phyloP scores from a whole-genome alignment of 257 asterid species.

The Fraxinus americana region DNA sequence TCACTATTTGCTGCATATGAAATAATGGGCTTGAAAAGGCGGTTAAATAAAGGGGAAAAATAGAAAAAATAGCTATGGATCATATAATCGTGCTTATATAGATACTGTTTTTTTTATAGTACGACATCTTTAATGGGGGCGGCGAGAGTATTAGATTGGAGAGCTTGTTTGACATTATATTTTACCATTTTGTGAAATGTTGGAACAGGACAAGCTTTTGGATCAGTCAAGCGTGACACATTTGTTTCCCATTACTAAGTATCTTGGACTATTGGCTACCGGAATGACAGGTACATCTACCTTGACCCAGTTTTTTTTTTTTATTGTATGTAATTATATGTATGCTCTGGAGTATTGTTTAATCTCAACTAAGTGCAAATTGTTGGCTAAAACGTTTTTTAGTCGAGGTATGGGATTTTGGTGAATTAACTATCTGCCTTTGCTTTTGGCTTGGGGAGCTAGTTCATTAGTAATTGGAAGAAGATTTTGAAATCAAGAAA shows the following conservation, averaged over 20 bases:
- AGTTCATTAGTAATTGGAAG: background rate
- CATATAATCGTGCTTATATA: background rate
- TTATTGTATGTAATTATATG: background rate
- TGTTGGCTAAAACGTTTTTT: background rate
- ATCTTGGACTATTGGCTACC: slow-evolving; percentile 87
- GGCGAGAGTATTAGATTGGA: background rate
- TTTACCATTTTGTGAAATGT: slow-evolving; percentile 20
- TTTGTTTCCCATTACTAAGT: slow-evolving; percentile 79
- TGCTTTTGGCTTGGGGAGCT: background rate
- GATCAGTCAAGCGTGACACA: slow-evolving; percentile 95
- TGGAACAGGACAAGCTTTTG: slow-evolving; percentile 88
- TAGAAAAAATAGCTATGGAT: background rate
- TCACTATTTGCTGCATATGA: background rate
- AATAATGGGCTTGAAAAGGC: background rate
- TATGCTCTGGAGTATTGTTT: background rate
- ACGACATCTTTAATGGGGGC: background rate
- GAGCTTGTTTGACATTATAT: background rate
- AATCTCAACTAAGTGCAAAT: background rate
- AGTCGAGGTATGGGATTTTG: background rate
- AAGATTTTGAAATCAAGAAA: background rate
- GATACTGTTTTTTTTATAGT: too few species aligned
- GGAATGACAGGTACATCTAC: slow-evolving; percentile 78
- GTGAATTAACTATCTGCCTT: background rate
- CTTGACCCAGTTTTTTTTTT: slow-evolving; percentile 1
- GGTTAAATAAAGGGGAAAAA: too few species aligned